These are phyloP conservation scores for Apostasia shenzhenica DNA, from an alignment of 106 monocot genomes.

Conservation along the genomic window DNA sequence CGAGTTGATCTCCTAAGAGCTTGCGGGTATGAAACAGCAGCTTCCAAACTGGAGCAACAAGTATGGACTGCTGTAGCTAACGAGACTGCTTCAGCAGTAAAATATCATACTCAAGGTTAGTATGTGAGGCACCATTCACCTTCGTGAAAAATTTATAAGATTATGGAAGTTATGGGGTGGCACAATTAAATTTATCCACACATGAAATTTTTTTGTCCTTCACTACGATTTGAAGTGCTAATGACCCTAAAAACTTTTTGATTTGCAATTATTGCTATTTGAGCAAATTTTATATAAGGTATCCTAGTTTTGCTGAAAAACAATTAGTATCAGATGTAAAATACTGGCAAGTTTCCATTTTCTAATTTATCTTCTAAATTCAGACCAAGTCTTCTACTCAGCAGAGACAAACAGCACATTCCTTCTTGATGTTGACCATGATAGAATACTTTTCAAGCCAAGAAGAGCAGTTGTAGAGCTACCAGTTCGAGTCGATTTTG, in stretches of 20 bases:
- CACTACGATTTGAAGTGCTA: no score
- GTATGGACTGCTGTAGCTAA: slow-evolving; percentile 76
- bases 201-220: no score
- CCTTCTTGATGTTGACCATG: neutral
- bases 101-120: slow-evolving; percentile 56
- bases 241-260: no score
- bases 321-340: no score
- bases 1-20: slow-evolving; percentile 88
- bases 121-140: no score
- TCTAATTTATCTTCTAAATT: neutral
- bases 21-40: slow-evolving; percentile 65
- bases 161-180: no score
- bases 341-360: no score
- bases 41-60: slow-evolving; percentile 43
- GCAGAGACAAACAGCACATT: slow-evolving; percentile 11
- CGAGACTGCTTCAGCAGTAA: slow-evolving; percentile 79
- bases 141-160: no score
- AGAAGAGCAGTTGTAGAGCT: slow-evolving; percentile 48
- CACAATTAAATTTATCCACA: no score
- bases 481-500: slow-evolving; percentile 92
- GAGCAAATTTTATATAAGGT: no score
- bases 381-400: slow-evolving; percentile 22
- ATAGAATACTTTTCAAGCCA: slow-evolving; percentile 15
- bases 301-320: no score
- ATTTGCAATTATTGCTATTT: no score